phyloP scores from a whole-genome alignment of 176 grass and related monocot species.

The Thinopyrum elongatum region DNA sequence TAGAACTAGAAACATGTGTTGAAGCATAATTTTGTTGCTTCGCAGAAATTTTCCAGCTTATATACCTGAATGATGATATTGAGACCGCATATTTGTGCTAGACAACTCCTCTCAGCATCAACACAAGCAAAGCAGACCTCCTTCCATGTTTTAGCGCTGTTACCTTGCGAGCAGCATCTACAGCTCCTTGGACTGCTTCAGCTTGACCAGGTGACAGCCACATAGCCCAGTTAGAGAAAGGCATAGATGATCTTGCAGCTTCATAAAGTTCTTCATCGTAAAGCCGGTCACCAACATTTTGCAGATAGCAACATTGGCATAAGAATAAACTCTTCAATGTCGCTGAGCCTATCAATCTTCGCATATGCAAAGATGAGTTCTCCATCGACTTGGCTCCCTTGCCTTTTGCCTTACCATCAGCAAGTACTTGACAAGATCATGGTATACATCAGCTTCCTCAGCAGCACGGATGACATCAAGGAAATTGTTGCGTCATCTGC shows the following conservation, averaged over 20 bases:
- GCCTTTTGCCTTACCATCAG: constrained; percentile 90
- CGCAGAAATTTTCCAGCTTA: background rate
- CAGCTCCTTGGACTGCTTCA: constrained; percentile 96
- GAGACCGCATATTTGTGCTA: constrained; percentile 95
- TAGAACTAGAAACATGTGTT: background rate
- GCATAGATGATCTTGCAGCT: constrained; percentile 97
- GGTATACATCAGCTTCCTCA: constrained; percentile 76
- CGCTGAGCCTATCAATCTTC: constrained; percentile 79
- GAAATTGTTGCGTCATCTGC: constrained; percentile 88
- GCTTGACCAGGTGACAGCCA: constrained; percentile 87
- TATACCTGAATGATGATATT: constrained; percentile 93
- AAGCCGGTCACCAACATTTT: constrained; percentile 87
- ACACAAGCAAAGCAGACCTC: constrained; percentile 99
- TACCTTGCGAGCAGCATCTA: constrained; percentile 96
- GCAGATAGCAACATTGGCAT: constrained; percentile 98
- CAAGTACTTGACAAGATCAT: constrained; percentile 82
- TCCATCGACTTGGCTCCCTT: constrained; percentile 76
- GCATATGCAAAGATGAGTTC: constrained; percentile 98
- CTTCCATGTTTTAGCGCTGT: constrained; percentile 94
- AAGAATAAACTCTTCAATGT: constrained; percentile 96
- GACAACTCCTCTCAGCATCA: constrained; percentile 91
- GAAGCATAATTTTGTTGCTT: background rate
- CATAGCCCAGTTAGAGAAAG: constrained; percentile 98
- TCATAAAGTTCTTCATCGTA: constrained; percentile 94
- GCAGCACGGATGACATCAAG: constrained; percentile 84